phyloP scores from a whole-genome alignment of 2,329 filamentous ascomycete genomes.

The Phaeosphaeriaceae sp. region DNA sequence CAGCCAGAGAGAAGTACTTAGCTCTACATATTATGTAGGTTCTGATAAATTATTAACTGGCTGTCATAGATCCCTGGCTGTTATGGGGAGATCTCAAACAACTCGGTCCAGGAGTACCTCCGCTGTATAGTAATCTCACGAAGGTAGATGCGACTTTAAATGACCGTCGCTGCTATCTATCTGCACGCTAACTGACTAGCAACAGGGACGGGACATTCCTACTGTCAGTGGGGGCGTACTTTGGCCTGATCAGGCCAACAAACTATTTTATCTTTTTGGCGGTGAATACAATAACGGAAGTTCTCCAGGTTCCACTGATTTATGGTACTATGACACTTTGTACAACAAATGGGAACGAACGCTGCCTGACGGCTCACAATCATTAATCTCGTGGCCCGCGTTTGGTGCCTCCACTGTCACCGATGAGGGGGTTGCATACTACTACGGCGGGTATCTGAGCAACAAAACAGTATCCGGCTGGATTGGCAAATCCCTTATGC shows the following conservation, averaged over 20 bases:
- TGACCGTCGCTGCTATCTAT: constrained; percentile 10
- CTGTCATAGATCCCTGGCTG: constrained; percentile 55
- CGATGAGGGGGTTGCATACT: constrained; percentile 53
- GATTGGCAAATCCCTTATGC: constrained; percentile 40
- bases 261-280: constrained; percentile 66
- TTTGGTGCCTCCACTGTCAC: constrained; percentile 20
- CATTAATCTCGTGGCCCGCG: constrained; percentile 18
- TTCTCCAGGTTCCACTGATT: constrained; percentile 44
- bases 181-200: constrained; percentile 53
- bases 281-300: constrained; percentile 56
- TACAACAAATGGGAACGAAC: constrained; percentile 60
- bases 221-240: constrained; percentile 53
- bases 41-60: constrained; percentile 1
- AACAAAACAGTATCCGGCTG: constrained; percentile 52
- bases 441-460: constrained; percentile 66
- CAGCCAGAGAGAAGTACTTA: constrained; percentile 60
- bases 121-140: background rate
- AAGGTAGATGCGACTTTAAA: background rate
- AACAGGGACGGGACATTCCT: constrained; percentile 61
- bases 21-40: background rate
- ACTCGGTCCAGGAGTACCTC: background rate
- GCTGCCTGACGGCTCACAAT: constrained; percentile 30
- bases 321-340: constrained; percentile 63
- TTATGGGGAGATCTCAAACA: constrained; percentile 60
- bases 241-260: constrained; percentile 66